Percentiles rank a stretch among this genome's conserved stretches.
phyloP scores from a whole-genome alignment of 2,329 filamentous ascomycete genomes.

The Podosphaera aphanis region DNA sequence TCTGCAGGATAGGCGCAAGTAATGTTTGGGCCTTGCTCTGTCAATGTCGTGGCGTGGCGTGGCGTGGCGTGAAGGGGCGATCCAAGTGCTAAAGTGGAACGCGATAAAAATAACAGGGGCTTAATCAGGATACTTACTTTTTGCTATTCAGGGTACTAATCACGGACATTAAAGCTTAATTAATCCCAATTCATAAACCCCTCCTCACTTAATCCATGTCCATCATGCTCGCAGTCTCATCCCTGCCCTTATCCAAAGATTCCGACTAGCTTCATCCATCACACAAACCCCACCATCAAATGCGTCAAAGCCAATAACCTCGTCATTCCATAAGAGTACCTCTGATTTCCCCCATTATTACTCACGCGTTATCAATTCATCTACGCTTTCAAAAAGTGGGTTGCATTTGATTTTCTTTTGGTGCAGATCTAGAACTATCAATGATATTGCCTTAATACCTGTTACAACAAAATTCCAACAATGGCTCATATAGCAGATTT shows the following conservation, averaged over 20 bases:
- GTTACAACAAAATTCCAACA: neutral
- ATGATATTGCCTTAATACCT: neutral
- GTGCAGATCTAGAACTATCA: slow-evolving; percentile 6
- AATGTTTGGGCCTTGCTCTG: neutral
- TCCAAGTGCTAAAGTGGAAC: neutral
- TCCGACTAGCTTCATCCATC: neutral
- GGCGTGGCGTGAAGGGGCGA: neutral
- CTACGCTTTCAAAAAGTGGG: neutral
- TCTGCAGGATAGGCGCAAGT: neutral
- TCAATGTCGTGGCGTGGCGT: neutral
- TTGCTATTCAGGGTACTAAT: neutral
- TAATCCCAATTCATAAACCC: neutral
- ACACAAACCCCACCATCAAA: neutral
- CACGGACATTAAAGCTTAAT: neutral
- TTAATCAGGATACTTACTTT: neutral
- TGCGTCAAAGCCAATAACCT: neutral
- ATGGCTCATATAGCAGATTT: neutral
- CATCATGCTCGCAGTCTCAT: neutral
- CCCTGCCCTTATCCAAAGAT: neutral
- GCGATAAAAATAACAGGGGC: neutral
- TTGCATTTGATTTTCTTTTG: slow-evolving; percentile 17
- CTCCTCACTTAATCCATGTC: neutral
- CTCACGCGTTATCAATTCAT: neutral
- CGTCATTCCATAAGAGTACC: neutral
- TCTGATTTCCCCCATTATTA: neutral